phyloP scores from a whole-genome alignment of 1,284 basidiomycete genomes.

The Hemileia vastatrix region DNA sequence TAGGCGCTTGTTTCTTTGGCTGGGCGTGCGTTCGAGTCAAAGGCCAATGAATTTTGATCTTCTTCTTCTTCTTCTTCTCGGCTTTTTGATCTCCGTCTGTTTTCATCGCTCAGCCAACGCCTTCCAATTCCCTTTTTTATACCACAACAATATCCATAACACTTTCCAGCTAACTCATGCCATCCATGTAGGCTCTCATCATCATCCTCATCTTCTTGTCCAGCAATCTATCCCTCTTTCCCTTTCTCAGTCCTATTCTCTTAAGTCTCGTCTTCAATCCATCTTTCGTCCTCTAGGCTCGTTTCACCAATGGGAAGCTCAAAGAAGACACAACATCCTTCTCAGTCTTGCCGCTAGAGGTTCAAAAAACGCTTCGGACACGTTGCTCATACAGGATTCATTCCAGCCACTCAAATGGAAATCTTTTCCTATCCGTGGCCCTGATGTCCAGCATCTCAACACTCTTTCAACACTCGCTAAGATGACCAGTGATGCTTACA shows the following conservation, averaged over 20 bases:
- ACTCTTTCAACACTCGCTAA: conserved; percentile 76
- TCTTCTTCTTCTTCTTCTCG: too few species aligned
- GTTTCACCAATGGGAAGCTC: conserved; percentile 16
- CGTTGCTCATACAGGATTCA: neutral
- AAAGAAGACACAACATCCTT: conserved; percentile 6
- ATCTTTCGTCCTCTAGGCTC: conserved; percentile 8
- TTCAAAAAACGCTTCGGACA: neutral
- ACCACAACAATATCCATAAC: too few species aligned
- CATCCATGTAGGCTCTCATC: conserved; percentile 24
- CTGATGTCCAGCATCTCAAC: conserved; percentile 63
- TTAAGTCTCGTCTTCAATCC: conserved; percentile 10
- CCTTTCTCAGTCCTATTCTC: neutral
- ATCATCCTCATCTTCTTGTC: conserved; percentile 20
- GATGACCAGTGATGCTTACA: conserved; percentile 87
- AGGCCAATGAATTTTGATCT: too few species aligned
- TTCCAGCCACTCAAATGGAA: conserved; percentile 13
- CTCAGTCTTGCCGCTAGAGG: conserved; percentile 1
- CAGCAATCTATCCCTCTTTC: conserved; percentile 15
- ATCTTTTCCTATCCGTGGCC: conserved; percentile 27
- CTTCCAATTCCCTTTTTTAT: too few species aligned
- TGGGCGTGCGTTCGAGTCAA: too few species aligned
- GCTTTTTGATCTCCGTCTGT: too few species aligned
- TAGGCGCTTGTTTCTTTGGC: too few species aligned
- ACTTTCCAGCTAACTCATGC: conserved; percentile 31
- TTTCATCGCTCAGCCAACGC: too few species aligned